Conservation (phyloP, 75 land plant genomes). For the Larix kaempferi region DNA sequence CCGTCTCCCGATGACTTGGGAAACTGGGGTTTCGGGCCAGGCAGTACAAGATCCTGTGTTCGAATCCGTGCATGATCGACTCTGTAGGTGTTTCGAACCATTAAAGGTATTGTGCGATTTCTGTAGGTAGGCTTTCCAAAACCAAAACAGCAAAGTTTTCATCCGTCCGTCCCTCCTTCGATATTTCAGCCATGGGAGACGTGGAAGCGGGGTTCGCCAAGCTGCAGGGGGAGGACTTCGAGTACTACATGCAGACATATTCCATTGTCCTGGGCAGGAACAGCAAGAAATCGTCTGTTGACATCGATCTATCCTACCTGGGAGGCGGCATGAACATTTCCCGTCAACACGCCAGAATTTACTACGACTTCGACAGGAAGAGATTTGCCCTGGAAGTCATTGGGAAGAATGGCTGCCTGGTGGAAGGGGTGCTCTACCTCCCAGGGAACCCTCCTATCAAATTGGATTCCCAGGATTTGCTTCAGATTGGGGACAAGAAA, state of each 20-base stretch:
- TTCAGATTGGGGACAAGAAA: constrained; percentile 97
- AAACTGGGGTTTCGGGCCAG: too few relatives aligned
- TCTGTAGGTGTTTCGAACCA: too few relatives aligned
- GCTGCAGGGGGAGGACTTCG: constrained; percentile 98
- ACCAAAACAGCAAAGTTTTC: too few relatives aligned
- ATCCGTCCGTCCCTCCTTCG: too few relatives aligned
- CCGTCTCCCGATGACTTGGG: too few relatives aligned
- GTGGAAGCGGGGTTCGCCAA: constrained; percentile 96
- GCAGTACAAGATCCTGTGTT: too few relatives aligned
- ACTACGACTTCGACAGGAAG: constrained; percentile 90
- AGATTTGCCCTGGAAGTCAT: constrained; percentile 92
- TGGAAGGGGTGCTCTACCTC: constrained; percentile 77
- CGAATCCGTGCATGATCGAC: too few relatives aligned
- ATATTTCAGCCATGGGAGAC: constrained; percentile 18
- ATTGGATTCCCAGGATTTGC: constrained; percentile 87
- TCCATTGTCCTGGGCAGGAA: constrained; percentile 94
- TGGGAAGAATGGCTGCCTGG: constrained; percentile 95
- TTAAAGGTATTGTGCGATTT: too few relatives aligned
- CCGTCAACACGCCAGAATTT: constrained; percentile 95
- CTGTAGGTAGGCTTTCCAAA: too few relatives aligned
- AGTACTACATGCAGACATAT: constrained; percentile 99
- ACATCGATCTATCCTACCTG: constrained; percentile 83
- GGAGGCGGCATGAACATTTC: constrained; percentile 99
- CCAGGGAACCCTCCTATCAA: constrained; percentile 85
- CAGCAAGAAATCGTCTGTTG: constrained; percentile 86